A percentile compares a stretch with the other conserved stretches of the same genome.
phyloP scores from a whole-genome alignment of 2,329 filamentous ascomycete genomes.

The Microdochium bolleyi region DNA sequence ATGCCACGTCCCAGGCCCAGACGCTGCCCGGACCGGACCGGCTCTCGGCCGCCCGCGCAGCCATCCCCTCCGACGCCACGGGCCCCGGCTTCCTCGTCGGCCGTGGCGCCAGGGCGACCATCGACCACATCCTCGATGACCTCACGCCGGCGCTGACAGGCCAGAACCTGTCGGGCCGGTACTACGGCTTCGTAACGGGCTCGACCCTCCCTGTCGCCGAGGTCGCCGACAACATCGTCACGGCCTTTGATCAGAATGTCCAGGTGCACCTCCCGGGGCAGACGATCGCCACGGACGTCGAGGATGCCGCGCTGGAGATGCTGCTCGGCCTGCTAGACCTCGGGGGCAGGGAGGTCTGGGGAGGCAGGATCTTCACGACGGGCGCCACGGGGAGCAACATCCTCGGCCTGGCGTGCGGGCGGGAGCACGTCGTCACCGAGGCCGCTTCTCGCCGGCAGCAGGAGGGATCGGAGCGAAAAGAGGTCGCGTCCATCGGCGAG shows the following conservation, averaged over 20 bases:
- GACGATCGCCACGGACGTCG: constrained; percentile 67
- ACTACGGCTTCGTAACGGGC: constrained; percentile 88
- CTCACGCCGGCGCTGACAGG: constrained; percentile 57
- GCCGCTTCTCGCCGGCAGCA: constrained; percentile 17
- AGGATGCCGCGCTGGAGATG: constrained; percentile 63
- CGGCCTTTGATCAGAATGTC: constrained; percentile 74
- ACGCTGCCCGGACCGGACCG: constrained; percentile 29
- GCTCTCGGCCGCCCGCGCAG: constrained; percentile 27
- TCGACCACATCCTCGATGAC: constrained; percentile 34
- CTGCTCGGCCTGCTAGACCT: constrained; percentile 60
- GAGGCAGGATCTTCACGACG: constrained; percentile 44
- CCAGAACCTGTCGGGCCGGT: constrained; percentile 56
- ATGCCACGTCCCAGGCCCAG: constrained; percentile 6
- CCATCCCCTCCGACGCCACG: constrained; percentile 24
- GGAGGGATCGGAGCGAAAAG: constrained; percentile 6
- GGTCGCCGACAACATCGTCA: constrained; percentile 78
- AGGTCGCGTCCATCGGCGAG: constrained; percentile 50
- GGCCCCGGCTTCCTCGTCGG: constrained; percentile 21
- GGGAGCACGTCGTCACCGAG: constrained; percentile 53
- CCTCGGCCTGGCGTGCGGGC: constrained; percentile 58
- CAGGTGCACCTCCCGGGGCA: constrained; percentile 74
- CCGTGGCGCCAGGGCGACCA: constrained; percentile 19
- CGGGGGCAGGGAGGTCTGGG: constrained; percentile 42
- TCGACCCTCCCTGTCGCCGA: constrained; percentile 71
- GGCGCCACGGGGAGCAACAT: constrained; percentile 73